Percentiles rank a stretch among this genome's conserved stretches.
Conservation (phyloP, 179 eudicot genomes). For the Patellifolia procumbens region DNA sequence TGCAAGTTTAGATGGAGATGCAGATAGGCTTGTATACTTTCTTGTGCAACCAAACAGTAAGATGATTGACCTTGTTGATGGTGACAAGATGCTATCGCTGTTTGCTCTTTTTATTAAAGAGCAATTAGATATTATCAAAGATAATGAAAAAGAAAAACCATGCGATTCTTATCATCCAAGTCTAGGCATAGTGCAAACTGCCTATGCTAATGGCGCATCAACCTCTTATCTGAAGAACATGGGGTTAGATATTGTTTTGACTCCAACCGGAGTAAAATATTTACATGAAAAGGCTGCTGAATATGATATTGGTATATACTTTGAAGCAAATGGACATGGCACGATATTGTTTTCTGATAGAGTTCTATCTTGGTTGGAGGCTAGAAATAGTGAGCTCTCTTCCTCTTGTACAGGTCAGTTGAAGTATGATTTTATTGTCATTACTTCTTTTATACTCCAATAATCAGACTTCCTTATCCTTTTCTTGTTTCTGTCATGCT, state of each 20-base stretch:
- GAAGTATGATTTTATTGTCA: background rate
- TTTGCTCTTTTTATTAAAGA: constrained; percentile 78
- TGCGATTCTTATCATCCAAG: constrained; percentile 37
- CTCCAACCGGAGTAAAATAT: constrained; percentile 94
- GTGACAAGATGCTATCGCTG: constrained; percentile 86
- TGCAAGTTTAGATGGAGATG: constrained; percentile 98
- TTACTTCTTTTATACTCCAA: no score
- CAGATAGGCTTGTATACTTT: constrained; percentile 93
- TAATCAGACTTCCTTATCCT: background rate
- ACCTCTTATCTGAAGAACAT: constrained; percentile 70
- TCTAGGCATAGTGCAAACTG: constrained; percentile 89
- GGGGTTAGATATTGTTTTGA: constrained; percentile 72
- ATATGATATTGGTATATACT: constrained; percentile 88
- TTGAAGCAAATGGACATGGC: constrained; percentile 99
- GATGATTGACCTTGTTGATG: constrained; percentile 79
- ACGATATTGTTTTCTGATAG: constrained; percentile 80
- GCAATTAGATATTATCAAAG: constrained; percentile 53
- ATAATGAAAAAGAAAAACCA: constrained; percentile 30
- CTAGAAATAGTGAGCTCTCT: constrained; percentile 44
- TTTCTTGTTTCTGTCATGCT: constrained; percentile 44
- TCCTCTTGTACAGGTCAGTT: constrained; percentile 56
- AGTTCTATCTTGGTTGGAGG: constrained; percentile 64
- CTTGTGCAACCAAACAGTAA: constrained; percentile 48
- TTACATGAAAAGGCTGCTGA: constrained; percentile 92
- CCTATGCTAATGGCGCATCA: constrained; percentile 98